phyloP scores from a whole-genome alignment of 2,329 filamentous ascomycete species.

The Fusarium napiforme region DNA sequence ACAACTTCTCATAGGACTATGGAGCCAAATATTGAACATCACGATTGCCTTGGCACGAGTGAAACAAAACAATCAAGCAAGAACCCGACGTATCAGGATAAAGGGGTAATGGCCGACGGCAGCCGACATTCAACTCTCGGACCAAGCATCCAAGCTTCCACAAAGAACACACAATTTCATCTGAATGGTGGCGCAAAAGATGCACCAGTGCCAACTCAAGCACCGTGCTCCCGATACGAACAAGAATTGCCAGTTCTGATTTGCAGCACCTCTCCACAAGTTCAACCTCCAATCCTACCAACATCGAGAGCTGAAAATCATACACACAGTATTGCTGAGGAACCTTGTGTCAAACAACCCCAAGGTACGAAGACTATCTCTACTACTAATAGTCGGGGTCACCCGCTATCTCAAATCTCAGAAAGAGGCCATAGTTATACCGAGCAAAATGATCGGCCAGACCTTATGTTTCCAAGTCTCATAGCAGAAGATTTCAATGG shows the following conservation, averaged over 20 bases:
- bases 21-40: neutral
- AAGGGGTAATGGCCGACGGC: conserved; percentile 33
- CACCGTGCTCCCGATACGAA: neutral
- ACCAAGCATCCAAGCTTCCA: neutral
- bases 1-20: neutral
- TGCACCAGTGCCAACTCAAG: neutral
- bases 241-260: neutral
- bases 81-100: conserved; percentile 29
- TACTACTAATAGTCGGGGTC: neutral
- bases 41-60: neutral
- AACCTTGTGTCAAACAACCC: neutral
- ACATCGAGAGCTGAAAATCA: neutral
- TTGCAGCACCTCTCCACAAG: neutral
- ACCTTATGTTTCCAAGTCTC: neutral
- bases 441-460: neutral
- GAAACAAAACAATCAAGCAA: neutral
- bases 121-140: neutral
- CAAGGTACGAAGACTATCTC: neutral
- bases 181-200: neutral
- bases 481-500: neutral
- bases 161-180: neutral
- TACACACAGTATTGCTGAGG: neutral
- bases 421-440: conserved; percentile 8
- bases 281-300: neutral
- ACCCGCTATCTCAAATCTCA: neutral